These are phyloP conservation scores for Prunella vulgaris DNA, from an alignment of 257 asterid genomes.

Conservation along the genomic window DNA sequence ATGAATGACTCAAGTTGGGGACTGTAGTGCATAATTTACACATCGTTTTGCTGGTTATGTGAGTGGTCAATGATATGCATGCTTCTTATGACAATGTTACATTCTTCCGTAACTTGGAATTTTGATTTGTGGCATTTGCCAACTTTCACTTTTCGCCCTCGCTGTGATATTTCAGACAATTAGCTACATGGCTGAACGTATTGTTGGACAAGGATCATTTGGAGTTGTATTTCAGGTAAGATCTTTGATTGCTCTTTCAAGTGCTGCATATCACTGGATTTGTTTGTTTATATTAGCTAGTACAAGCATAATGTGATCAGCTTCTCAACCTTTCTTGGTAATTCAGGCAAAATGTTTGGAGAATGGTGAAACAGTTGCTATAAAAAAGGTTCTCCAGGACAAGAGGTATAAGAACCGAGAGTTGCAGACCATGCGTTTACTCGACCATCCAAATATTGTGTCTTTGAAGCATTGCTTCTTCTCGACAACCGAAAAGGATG, in stretches of 20 bases:
- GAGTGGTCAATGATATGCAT: not conserved
- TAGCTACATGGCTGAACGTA: slow-evolving; percentile 91
- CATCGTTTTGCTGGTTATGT: not conserved
- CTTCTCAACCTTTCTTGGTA: slow-evolving; percentile 25
- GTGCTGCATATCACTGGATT: slow-evolving; percentile 16
- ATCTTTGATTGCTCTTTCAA: slow-evolving; percentile 15
- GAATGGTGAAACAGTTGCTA: slow-evolving; percentile 90
- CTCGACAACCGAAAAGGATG: slow-evolving; percentile 96
- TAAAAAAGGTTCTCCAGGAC: slow-evolving; percentile 94
- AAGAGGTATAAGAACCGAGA: slow-evolving; percentile 93
- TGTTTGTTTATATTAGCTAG: slow-evolving; percentile 7
- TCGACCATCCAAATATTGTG: slow-evolving; percentile 94
- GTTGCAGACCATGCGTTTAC: slow-evolving; percentile 93
- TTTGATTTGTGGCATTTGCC: not conserved
- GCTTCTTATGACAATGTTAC: not conserved
- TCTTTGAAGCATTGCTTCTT: slow-evolving; percentile 93
- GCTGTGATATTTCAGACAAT: slow-evolving; percentile 50
- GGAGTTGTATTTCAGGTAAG: slow-evolving; percentile 90
- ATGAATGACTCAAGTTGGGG: slow-evolving; percentile 4
- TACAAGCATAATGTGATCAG: slow-evolving; percentile 6
- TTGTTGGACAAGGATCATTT: slow-evolving; percentile 90
- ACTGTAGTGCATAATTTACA: not conserved
- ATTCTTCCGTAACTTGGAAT: not conserved
- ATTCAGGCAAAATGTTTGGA: slow-evolving; percentile 92
- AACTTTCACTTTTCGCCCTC: slow-evolving; percentile 3